Conservation (phyloP, 2,329 filamentous ascomycete species). For the Scytalidium sp. region DNA sequence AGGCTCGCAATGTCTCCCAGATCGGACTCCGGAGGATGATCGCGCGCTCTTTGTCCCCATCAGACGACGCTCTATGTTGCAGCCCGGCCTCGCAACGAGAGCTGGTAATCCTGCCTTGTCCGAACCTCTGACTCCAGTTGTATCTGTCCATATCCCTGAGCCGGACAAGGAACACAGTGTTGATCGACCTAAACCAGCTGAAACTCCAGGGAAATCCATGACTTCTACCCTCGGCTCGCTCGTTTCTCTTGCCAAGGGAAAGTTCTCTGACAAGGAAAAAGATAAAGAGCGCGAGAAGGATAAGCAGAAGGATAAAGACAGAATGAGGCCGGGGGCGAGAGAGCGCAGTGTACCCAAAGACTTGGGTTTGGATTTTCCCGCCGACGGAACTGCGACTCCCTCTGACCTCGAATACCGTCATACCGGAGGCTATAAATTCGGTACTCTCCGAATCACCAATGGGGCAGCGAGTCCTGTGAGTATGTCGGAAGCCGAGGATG, state of each 20-base stretch:
- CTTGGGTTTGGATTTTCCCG: background rate
- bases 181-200: background rate
- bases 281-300: background rate
- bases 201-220: background rate
- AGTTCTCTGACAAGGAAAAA: background rate
- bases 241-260: background rate
- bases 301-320: background rate
- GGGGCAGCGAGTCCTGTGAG: conserved; percentile 51
- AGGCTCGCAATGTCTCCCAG: background rate
- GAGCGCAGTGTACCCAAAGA: too few relatives aligned
- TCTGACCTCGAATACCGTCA: conserved; percentile 57
- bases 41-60: conserved; percentile 22
- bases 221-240: background rate
- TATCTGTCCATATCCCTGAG: background rate
- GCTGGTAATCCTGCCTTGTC: background rate
- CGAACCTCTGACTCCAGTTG: background rate
- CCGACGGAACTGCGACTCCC: conserved; percentile 37
- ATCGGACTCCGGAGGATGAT: conserved; percentile 4
- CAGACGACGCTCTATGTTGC: conserved; percentile 24
- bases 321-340: too few relatives aligned
- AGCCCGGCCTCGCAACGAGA: conserved; percentile 29
- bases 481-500: conserved; percentile 19
- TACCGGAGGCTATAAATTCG: conserved; percentile 60
- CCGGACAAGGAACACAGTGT: background rate
- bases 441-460: conserved; percentile 61